Evolutionary conservation across 2,329 filamentous ascomycete genomes (phyloP), one percentile per base, ranked within the genome.

Genomic region (Alternaria alternata): DNA sequence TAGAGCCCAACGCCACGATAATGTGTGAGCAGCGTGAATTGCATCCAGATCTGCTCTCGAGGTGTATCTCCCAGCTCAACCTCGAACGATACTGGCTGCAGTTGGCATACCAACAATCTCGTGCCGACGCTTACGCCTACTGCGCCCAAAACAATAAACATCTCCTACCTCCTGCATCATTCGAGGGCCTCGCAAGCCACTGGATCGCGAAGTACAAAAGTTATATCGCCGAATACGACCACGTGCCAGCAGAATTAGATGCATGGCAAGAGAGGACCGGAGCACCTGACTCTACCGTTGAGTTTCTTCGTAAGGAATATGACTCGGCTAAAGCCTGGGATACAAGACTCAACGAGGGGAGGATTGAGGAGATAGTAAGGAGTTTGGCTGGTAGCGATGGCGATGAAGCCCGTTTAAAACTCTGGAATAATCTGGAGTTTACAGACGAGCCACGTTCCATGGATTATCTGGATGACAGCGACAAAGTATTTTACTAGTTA

Each of bases 61-160:
- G 54, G 24, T 68, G 62, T 44, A 24, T 61, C 32, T 4, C 42
- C 4, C 48, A 55, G 39, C 42, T 51, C 28, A 22, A 43, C 3
- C 36, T 20, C 1, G 51, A 59, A 16, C 20, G 22, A 6, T n/a
- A 20, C 7, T 64, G 64, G 62, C 36, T 63, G 2, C 39, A 48
- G 12, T 20, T 62, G 2, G 66, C 66, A 9, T 57, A 57, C 42
- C 22, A 18, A 8, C 64, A 68, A 11, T 51, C 56, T 14, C 48
- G 53, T 22, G 12, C 51, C 5, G 58, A 60, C 16, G 66, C 66
- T 3, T 4, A 62, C 7, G 22, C 34, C 4, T 47, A 61, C 24
- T 65, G 60, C 49, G n/a, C 30, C 5, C n/a, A 20, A 11, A 59
- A 59, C 0, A 44, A 34, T 9, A 46, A 30, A 26, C 22, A 56